A percentile compares a stretch with the other conserved stretches of the same genome.
Conservation (phyloP, 2,329 filamentous ascomycete genomes). For the Penicillium sp. region DNA sequence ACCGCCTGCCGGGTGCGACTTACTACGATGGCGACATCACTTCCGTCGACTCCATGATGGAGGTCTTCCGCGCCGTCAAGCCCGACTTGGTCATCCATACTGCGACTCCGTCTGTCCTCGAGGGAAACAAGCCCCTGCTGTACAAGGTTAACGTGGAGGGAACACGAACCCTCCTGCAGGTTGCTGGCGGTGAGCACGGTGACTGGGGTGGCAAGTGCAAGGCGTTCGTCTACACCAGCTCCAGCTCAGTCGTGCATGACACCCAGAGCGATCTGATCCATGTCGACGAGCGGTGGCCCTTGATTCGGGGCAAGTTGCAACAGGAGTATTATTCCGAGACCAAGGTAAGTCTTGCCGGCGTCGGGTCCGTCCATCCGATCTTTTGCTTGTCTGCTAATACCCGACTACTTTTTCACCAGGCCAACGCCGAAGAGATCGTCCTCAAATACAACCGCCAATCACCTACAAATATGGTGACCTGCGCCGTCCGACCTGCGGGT, state of each 20-base stretch:
- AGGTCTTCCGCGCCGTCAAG: conserved; percentile 59
- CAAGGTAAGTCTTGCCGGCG: conserved; percentile 55
- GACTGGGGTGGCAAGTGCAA: conserved; percentile 59
- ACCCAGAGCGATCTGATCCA: conserved; percentile 73
- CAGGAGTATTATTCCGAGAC: conserved; percentile 84
- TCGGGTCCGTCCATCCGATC: neutral
- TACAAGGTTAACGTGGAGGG: conserved; percentile 83
- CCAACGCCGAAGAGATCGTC: conserved; percentile 74
- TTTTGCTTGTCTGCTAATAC: neutral
- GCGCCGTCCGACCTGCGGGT: conserved; percentile 74
- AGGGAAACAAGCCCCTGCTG: conserved; percentile 56
- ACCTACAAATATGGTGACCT: conserved; percentile 63
- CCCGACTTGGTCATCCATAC: conserved; percentile 90
- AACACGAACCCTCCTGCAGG: conserved; percentile 61
- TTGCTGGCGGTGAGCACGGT: conserved; percentile 64
- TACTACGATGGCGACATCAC: conserved; percentile 79
- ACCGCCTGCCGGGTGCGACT: conserved; percentile 57
- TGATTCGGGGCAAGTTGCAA: conserved; percentile 65
- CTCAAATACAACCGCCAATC: conserved; percentile 64
- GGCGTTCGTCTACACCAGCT: conserved; percentile 86
- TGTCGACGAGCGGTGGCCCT: conserved; percentile 76
- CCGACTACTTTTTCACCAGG: conserved; percentile 44
- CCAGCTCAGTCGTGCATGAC: conserved; percentile 79
- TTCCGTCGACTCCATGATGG: conserved; percentile 55
- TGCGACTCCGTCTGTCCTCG: conserved; percentile 62